Evolutionary conservation across 768 basidiomycete genomes (phyloP), one percentile per base, ranked within the genome.

Genomic region (Megacollybia marginata): DNA sequence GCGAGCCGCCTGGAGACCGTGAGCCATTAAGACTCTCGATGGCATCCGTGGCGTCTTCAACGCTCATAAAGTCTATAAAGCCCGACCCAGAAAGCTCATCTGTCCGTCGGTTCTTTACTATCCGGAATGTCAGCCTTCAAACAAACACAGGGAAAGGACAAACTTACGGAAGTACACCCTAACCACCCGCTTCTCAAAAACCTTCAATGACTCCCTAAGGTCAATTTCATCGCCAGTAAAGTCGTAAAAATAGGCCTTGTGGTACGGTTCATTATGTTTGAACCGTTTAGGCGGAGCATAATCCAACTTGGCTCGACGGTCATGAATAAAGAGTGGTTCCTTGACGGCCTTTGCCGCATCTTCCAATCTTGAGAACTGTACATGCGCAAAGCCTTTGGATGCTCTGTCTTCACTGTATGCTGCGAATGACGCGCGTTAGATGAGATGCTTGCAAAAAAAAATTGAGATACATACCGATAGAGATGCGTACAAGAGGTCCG

Each of bases 1-100:
- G 51, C 46, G 65, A 58, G 3, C 76, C 76, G 16, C 67, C 59
- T 0, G 49, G 61, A 23, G 69, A 56, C 48, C 62, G 55, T 11
- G 54, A 54, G 42, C 72, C 73, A 56, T 72, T 66, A 20, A 79
- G 57, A 33, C 62, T 59, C 9, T 70, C 55, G 54, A 82, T 62
- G 1, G 75, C 83, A 51, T 72, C 65, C 33, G 69, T 70, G 8
- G 83, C 78, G 4, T 61, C 50, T n/a, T 74, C 65, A 44, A 70
- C 61, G 49, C 60, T 56, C 44, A 54, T 63, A 59, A 85, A 83
- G 52, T 80, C 71, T 49, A 85, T 59, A 64, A 82, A 85, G 20
- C 74, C 79, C 4, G 55, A 63, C 6, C 64, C 62, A n/a, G 50
- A 58, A 9, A 51, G 50, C 13, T 56, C 57, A 23, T 69, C 67